These are phyloP conservation scores for Mycena crocata DNA, from an alignment of 768 basidiomycete species.

Conservation along the genomic window DNA sequence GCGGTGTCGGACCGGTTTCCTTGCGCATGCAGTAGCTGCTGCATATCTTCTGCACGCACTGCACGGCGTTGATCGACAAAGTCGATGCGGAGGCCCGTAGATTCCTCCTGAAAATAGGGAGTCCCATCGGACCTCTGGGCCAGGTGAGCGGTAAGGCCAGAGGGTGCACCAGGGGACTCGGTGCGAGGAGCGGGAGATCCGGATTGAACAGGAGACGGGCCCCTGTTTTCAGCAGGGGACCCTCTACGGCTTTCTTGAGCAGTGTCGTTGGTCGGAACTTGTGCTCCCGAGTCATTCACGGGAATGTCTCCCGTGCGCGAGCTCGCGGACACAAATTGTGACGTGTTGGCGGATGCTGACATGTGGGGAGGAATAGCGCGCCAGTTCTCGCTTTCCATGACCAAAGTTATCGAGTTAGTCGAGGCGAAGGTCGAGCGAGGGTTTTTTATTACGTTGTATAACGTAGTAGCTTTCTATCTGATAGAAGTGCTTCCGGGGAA, in stretches of 20 bases:
- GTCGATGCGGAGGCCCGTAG: not conserved
- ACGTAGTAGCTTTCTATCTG: not conserved
- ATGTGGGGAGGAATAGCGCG: not conserved
- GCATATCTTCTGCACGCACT: not conserved
- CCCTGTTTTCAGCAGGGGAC: not conserved
- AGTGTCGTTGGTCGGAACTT: not conserved
- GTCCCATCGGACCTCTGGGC: not conserved
- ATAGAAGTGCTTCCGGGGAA: constrained; percentile 1
- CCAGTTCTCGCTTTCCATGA: not conserved
- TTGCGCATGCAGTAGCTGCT: too few species aligned
- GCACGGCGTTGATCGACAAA: not conserved
- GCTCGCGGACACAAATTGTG: constrained; percentile 4
- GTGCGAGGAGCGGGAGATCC: constrained; percentile 4
- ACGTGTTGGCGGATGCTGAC: not conserved
- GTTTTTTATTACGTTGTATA: not conserved
- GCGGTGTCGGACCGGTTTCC: too few species aligned
- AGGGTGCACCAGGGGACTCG: not conserved
- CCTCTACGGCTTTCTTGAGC: too few species aligned
- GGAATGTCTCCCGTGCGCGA: not conserved
- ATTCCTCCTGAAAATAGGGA: not conserved
- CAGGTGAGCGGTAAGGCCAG: not conserved
- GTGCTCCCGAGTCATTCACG: not conserved
- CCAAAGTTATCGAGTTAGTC: too few species aligned
- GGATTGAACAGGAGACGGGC: not conserved
- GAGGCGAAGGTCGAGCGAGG: not conserved